Percentiles rank a stretch among this genome's conserved stretches.
These are phyloP conservation scores for Gracilaria gracilis DNA, from an alignment of 23 red algal species.

Conservation along the genomic window DNA sequence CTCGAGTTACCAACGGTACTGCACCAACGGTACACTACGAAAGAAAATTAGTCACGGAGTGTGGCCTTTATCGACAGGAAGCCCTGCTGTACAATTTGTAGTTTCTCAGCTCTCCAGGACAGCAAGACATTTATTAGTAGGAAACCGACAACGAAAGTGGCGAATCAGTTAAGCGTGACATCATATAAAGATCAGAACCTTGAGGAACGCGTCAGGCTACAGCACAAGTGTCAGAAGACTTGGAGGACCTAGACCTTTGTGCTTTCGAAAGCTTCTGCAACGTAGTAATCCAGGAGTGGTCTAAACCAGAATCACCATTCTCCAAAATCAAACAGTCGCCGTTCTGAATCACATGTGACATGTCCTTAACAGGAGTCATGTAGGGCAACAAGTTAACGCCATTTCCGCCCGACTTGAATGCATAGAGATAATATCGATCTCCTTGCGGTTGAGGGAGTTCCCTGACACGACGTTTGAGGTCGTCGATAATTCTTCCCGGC, in stretches of 20 bases:
- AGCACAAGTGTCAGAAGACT: slow-evolving; percentile 4
- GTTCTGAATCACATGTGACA: slow-evolving; percentile 28
- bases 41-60: too few species aligned
- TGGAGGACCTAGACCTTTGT: background rate
- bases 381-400: slow-evolving; percentile 68
- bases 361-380: slow-evolving; percentile 66
- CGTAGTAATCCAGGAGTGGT: slow-evolving; percentile 31
- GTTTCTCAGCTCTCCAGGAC: background rate
- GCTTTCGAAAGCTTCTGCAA: slow-evolving; percentile 34
- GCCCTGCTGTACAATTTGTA: background rate
- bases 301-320: slow-evolving; percentile 50
- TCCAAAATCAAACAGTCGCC: slow-evolving; percentile 65
- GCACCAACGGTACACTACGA: too few species aligned
- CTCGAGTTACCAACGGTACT: too few species aligned
- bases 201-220: background rate
- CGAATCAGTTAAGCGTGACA: background rate
- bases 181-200: background rate
- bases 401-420: slow-evolving; percentile 24
- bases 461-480: slow-evolving; percentile 29
- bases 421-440: slow-evolving; percentile 62
- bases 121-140: background rate
- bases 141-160: background rate
- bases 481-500: slow-evolving; percentile 59
- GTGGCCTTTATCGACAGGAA: too few species aligned
- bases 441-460: slow-evolving; percentile 40